These are phyloP conservation scores for Monilinia laxa DNA, from an alignment of 2,329 filamentous ascomycete species.

Conservation along the genomic window DNA sequence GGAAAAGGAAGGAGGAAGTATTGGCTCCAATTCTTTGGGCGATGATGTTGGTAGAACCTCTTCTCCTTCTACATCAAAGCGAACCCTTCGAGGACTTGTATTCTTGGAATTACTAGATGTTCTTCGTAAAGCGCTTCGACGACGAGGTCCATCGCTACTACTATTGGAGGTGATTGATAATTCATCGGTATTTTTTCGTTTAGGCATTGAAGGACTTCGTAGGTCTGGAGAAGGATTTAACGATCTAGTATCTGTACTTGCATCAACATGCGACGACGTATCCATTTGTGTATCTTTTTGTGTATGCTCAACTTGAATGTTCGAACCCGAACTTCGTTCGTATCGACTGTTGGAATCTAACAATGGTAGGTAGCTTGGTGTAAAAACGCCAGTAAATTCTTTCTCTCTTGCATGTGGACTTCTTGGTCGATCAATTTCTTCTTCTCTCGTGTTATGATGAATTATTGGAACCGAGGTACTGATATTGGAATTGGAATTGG, in stretches of 20 bases:
- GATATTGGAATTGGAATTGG: neutral
- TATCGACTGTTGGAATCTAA: slow-evolving; percentile 47
- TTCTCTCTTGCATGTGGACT: slow-evolving; percentile 56
- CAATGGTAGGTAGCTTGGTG: slow-evolving; percentile 60
- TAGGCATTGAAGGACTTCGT: slow-evolving; percentile 32
- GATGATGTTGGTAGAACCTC: slow-evolving; percentile 61
- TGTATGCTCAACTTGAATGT: slow-evolving; percentile 18
- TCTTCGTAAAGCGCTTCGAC: slow-evolving; percentile 58
- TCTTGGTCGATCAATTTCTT: slow-evolving; percentile 42
- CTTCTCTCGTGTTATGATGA: neutral
- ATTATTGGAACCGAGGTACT: slow-evolving; percentile 1
- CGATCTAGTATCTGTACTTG: slow-evolving; percentile 32
- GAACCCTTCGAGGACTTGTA: slow-evolving; percentile 59
- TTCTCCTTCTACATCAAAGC: slow-evolving; percentile 60
- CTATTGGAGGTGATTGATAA: slow-evolving; percentile 52
- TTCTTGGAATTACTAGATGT: slow-evolving; percentile 52
- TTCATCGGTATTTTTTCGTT: slow-evolving; percentile 39
- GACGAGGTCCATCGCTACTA: slow-evolving; percentile 52
- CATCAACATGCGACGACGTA: slow-evolving; percentile 28
- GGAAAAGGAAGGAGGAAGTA: slow-evolving; percentile 19
- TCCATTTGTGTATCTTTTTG: slow-evolving; percentile 31
- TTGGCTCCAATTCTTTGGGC: slow-evolving; percentile 40
- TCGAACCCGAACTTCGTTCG: slow-evolving; percentile 25
- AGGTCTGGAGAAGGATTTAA: slow-evolving; percentile 32
- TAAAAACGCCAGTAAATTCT: slow-evolving; percentile 63